Conservation (phyloP, 768 basidiomycete species). For the Cystobasidium ongulense region DNA sequence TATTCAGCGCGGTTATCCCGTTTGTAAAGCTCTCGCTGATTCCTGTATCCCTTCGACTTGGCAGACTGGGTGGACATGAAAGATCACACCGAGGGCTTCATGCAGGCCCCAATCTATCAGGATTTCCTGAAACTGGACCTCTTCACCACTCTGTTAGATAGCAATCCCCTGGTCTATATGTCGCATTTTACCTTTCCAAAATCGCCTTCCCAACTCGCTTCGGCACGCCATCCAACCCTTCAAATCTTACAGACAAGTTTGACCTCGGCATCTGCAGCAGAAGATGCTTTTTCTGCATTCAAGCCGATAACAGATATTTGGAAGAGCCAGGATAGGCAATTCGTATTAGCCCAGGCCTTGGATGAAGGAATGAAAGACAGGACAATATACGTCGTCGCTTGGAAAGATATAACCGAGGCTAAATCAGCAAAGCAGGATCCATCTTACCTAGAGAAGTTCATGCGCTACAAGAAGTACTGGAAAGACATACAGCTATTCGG, state of each 20-base stretch:
- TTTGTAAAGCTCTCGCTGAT: not conserved
- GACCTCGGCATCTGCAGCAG: not conserved
- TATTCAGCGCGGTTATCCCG: no score
- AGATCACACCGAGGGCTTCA: conserved; percentile 10
- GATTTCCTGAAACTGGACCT: not conserved
- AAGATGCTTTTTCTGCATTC: not conserved
- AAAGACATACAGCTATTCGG: conserved; percentile 15
- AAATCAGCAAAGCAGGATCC: conserved; percentile 7
- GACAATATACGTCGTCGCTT: conserved; percentile 6
- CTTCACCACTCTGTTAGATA: not conserved
- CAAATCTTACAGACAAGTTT: conserved; percentile 1
- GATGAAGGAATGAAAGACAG: not conserved
- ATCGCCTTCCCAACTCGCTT: not conserved
- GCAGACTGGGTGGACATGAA: conserved; percentile 2
- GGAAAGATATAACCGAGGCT: conserved; percentile 18
- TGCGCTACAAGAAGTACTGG: not conserved
- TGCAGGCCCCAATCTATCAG: not conserved
- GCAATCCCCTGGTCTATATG: conserved; percentile 4
- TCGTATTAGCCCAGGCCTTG: not conserved
- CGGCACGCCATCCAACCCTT: not conserved
- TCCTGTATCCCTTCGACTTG: not conserved
- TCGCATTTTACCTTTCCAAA: not conserved
- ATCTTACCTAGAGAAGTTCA: not conserved
- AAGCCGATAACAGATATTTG: not conserved
- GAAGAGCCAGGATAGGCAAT: not conserved